phyloP scores from a whole-genome alignment of 805 yeast genomes.

The Lipomyces kockii region DNA sequence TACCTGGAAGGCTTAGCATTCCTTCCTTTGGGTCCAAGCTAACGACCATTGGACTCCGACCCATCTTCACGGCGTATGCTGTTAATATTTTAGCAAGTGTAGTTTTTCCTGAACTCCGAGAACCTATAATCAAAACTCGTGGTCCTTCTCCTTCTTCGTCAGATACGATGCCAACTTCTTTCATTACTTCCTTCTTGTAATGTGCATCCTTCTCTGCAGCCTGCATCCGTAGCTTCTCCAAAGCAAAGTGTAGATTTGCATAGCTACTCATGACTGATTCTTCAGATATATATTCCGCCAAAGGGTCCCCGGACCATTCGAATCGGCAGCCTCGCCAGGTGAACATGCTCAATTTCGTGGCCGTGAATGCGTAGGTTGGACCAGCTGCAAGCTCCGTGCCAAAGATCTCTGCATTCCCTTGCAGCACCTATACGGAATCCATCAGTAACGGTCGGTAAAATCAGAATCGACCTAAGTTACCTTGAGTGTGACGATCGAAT shows the following conservation, averaged over 20 bases:
- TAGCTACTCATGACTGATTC: slow-evolving; percentile 69
- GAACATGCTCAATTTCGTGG: slow-evolving; percentile 59
- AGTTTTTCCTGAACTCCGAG: slow-evolving; percentile 76
- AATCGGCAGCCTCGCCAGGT: slow-evolving; percentile 71
- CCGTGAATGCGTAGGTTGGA: slow-evolving; percentile 61
- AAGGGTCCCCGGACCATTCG: slow-evolving; percentile 49
- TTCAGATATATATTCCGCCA: slow-evolving; percentile 66
- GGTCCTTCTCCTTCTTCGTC: slow-evolving; percentile 47
- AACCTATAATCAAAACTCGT: slow-evolving; percentile 74
- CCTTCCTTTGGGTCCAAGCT: slow-evolving; percentile 79
- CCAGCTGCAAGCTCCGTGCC: slow-evolving; percentile 90
- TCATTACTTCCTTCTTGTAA: slow-evolving; percentile 44
- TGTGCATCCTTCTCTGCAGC: slow-evolving; percentile 29
- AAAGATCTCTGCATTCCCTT: slow-evolving; percentile 85
- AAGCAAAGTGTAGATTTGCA: slow-evolving; percentile 72
- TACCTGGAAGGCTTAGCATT: slow-evolving; percentile 74
- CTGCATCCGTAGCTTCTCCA: slow-evolving; percentile 59
- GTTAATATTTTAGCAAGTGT: slow-evolving; percentile 68
- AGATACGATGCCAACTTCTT: slow-evolving; percentile 38
- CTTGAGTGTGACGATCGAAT: slow-evolving; percentile 56
- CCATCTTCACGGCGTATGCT: slow-evolving; percentile 77
- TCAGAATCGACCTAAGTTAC: slow-evolving; percentile 41
- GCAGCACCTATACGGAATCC: slow-evolving; percentile 44
- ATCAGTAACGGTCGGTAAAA: neutral
- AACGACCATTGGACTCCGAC: slow-evolving; percentile 68